A percentile compares a stretch with the other conserved stretches of the same genome.
phyloP scores from a whole-genome alignment of 2,329 filamentous ascomycete genomes.

The Colletotrichum sp. region DNA sequence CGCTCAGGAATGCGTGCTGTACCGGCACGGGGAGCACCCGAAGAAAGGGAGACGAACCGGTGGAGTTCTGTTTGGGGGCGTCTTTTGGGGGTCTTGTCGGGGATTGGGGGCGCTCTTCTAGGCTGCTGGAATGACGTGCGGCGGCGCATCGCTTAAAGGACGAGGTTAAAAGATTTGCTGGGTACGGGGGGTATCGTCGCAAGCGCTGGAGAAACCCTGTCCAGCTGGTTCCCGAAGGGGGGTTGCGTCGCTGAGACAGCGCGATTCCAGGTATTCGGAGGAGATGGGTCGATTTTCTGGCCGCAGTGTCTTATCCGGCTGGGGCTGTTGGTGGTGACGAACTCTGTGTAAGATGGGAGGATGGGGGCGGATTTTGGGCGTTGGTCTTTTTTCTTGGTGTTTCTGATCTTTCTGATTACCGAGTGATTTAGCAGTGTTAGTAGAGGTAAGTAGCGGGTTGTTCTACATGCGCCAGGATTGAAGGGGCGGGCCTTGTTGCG shows the following conservation, averaged over 20 bases:
- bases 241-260: conserved; percentile 1
- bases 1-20: background rate
- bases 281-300: background rate
- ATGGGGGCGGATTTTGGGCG: background rate
- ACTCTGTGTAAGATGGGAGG: background rate
- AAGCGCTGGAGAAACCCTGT: background rate
- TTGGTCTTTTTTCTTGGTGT: background rate
- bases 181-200: background rate
- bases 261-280: conserved; percentile 10
- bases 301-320: background rate
- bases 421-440: background rate
- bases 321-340: background rate
- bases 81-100: background rate
- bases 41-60: background rate
- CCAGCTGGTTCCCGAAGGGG: background rate
- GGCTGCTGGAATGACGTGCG: conserved; percentile 1
- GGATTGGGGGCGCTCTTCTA: background rate
- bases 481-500: background rate
- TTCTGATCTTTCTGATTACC: background rate
- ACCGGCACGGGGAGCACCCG: background rate
- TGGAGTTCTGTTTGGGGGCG: background rate
- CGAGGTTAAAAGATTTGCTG: background rate
- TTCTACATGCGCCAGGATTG: background rate
- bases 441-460: background rate
- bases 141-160: background rate